phyloP scores from a whole-genome alignment of 2,329 filamentous ascomycete genomes.

The Fusarium sacchari region DNA sequence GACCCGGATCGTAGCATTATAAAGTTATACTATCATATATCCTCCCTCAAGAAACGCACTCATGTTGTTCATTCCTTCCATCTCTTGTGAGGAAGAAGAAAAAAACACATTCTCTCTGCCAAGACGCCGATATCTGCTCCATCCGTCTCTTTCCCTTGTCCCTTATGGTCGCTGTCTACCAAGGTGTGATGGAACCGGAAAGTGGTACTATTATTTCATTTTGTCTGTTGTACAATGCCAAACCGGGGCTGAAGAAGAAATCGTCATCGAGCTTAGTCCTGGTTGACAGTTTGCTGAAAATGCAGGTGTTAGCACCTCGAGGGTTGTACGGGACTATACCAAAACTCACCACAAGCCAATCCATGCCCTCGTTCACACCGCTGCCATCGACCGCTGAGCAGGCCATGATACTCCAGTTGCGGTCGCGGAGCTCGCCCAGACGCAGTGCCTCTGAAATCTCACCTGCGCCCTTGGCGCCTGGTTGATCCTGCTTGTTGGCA shows the following conservation, averaged over 20 bases:
- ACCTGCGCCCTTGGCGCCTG: constrained; percentile 93
- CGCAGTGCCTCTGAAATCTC: constrained; percentile 95
- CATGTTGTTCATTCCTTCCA: constrained; percentile 8
- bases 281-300: constrained; percentile 50
- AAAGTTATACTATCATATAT: constrained; percentile 42
- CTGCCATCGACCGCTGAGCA: constrained; percentile 96
- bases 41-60: constrained; percentile 6
- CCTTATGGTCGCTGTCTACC: constrained; percentile 41
- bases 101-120: constrained; percentile 22
- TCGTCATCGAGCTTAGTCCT: constrained; percentile 44
- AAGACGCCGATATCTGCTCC: constrained; percentile 36
- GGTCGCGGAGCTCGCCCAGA: constrained; percentile 89
- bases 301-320: constrained; percentile 6
- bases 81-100: not conserved
- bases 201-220: constrained; percentile 46
- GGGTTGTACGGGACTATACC: not conserved
- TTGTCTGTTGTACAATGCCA: constrained; percentile 48
- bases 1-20: constrained; percentile 40
- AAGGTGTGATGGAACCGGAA: constrained; percentile 42
- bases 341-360: constrained; percentile 89
- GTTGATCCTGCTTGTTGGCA: constrained; percentile 99
- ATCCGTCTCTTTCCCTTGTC: constrained; percentile 16
- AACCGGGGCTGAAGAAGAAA: constrained; percentile 32
- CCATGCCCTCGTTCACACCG: constrained; percentile 97
- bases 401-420: constrained; percentile 99